phyloP scores from a whole-genome alignment of 768 basidiomycete genomes.

The Kwoniella heveanensis region DNA sequence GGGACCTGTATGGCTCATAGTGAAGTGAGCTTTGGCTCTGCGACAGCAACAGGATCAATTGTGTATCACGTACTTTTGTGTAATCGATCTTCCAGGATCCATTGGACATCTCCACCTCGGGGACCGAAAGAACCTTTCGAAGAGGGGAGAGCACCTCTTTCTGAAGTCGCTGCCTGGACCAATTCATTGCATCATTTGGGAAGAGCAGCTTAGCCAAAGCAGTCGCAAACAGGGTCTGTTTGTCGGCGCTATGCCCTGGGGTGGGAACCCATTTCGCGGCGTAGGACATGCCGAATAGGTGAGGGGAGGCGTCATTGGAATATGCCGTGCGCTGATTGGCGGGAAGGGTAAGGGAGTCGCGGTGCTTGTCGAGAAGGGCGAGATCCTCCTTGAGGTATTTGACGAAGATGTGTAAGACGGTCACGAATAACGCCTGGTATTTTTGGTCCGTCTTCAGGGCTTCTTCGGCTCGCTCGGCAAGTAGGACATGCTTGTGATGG shows the following conservation, averaged over 20 bases:
- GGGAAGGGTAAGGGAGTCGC: slow-evolving; percentile 54
- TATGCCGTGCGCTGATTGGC: slow-evolving; percentile 8
- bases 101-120: slow-evolving; percentile 69
- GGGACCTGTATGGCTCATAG: slow-evolving; percentile 41
- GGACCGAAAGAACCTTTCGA: slow-evolving; percentile 59
- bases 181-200: slow-evolving; percentile 52
- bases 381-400: slow-evolving; percentile 62
- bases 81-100: slow-evolving; percentile 43
- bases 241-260: slow-evolving; percentile 65
- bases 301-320: slow-evolving; percentile 37
- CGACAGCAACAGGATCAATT: slow-evolving; percentile 65
- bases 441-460: slow-evolving; percentile 56
- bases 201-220: slow-evolving; percentile 66
- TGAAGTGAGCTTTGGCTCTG: neutral
- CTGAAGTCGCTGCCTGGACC: slow-evolving; percentile 65
- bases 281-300: slow-evolving; percentile 61
- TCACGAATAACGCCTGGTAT: slow-evolving; percentile 67
- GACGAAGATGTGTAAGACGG: slow-evolving; percentile 66
- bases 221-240: slow-evolving; percentile 67
- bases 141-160: slow-evolving; percentile 66
- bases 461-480: slow-evolving; percentile 24
- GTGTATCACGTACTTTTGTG: slow-evolving; percentile 45
- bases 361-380: slow-evolving; percentile 53
- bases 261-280: slow-evolving; percentile 74
- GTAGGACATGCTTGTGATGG: slow-evolving; percentile 26